Evolutionary conservation across 2,329 filamentous ascomycete genomes (phyloP).

Genomic region (Aspergillus unguis): DNA sequence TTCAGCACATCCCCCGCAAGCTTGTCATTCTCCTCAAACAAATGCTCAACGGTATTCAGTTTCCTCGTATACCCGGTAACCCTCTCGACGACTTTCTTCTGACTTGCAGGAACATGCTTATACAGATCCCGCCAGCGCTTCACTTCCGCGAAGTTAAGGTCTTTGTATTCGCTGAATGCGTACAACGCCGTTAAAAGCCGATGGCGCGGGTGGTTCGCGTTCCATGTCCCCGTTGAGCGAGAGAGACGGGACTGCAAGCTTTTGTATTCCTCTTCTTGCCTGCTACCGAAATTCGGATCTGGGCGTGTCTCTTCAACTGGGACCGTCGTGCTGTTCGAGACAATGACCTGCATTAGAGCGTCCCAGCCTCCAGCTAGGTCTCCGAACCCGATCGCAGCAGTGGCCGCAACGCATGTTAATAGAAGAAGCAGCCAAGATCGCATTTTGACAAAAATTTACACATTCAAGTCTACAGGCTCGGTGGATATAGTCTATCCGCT

Average conservation of each 20-base stretch:
- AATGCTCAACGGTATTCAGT: slow-evolving; percentile 43
- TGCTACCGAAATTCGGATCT: too few species aligned
- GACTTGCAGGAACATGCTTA: slow-evolving; percentile 18
- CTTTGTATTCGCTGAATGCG: slow-evolving; percentile 25
- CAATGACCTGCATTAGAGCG: slow-evolving; percentile 12
- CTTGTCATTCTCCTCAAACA: slow-evolving; percentile 46
- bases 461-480: not conserved
- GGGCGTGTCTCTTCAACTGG: not conserved
- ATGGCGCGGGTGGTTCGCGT: slow-evolving; percentile 24
- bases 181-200: slow-evolving; percentile 26
- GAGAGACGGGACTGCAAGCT: slow-evolving; percentile 19
- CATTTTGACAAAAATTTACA: not conserved
- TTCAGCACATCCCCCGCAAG: slow-evolving; percentile 49
- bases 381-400: not conserved
- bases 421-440: not conserved
- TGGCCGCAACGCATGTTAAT: not conserved
- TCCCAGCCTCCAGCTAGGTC: not conserved
- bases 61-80: slow-evolving; percentile 57
- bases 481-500: not conserved
- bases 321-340: slow-evolving; percentile 14
- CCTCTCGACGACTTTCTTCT: slow-evolving; percentile 54
- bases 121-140: slow-evolving; percentile 22
- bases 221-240: slow-evolving; percentile 15
- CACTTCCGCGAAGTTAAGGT: slow-evolving; percentile 18
- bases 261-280: slow-evolving; percentile 12